Evolutionary conservation across 192 early-diverging fungal species (phyloP), one percentile per base, ranked within the genome.

Genomic region (Fimicolochytrium jonesii): DNA sequence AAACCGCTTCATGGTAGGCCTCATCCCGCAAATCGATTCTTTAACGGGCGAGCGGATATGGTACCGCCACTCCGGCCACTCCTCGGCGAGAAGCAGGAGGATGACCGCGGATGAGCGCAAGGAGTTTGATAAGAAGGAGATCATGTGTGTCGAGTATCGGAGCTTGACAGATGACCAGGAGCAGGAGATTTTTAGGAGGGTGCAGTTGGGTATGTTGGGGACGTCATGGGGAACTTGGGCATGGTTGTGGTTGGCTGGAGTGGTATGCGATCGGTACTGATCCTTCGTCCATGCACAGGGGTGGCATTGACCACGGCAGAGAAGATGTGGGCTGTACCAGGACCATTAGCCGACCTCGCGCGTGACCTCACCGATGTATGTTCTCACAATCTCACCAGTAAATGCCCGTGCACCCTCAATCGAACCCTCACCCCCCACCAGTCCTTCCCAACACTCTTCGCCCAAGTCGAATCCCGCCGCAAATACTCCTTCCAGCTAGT

Each of bases 21-120:
- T 46, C 25, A 66, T 66, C 20, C 64, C 64, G 36, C 43, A 55
- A 18, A 53, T 64, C 44, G 62, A 64, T 42, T 44, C 51, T 41
- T 25, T 26, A 11, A 64, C 36, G 18, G 32, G 23, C 17, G 28
- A 53, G 33, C 26, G 52, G 23, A 30, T 56, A 6, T 64, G 62
- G 62, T 64, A 43, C 52, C 17, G n/a, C 15, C 17, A 34, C 15
- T 33, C 39, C 17, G n/a, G 32, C 22, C 30, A 22, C 35, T 25
- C n/a, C 39, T 31, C 11, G 20, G 10, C 23, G 9, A 42, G 23
- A 15, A 28, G 55, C 9, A 13, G 31, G 17, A 30, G 33, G 9
- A 32, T 66, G 33, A 48, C 53, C 6, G 22, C 28, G 4, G 30
- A 22, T 13, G 54, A 66, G 47, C 41, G 55, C 9, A 11, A 36